These are phyloP conservation scores for Solanum medicagineum DNA, from an alignment of 257 asterid genomes.

Conservation along the genomic window DNA sequence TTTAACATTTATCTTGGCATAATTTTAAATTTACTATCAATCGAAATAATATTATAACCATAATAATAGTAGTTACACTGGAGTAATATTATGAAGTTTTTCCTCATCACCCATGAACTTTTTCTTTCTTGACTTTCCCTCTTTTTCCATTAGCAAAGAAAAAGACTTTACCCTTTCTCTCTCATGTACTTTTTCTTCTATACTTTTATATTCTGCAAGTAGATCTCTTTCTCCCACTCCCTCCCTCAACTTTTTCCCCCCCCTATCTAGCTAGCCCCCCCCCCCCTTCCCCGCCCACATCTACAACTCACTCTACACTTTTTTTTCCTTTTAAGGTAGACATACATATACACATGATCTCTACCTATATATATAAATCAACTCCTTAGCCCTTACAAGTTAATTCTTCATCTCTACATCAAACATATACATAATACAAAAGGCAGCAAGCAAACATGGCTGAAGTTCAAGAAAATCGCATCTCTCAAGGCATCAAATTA, in stretches of 20 bases:
- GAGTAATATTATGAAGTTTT: not conserved
- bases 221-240: not conserved
- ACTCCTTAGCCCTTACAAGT: not conserved
- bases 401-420: constrained; percentile 2
- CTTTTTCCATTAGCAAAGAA: not conserved
- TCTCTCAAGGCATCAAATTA: constrained; percentile 51
- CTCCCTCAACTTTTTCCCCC: not conserved
- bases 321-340: not conserved
- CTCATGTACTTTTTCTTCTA: not conserved
- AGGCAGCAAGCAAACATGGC: constrained; percentile 24
- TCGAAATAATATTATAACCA: not conserved
- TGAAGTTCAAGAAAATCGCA: constrained; percentile 23
- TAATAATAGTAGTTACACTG: not conserved
- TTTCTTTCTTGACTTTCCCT: not conserved
- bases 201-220: not conserved
- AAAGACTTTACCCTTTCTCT: not conserved
- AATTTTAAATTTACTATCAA: not conserved
- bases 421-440: not conserved
- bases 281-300: not conserved
- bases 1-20: not conserved
- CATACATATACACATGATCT: not conserved
- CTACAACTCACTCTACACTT: constrained; percentile 6
- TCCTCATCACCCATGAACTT: not conserved
- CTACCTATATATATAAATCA: not conserved
- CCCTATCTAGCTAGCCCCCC: not conserved